Evolutionary conservation across 106 monocot species (phyloP), one percentile per base, ranked within the genome.

Genomic region (Triglochin maritima): DNA sequence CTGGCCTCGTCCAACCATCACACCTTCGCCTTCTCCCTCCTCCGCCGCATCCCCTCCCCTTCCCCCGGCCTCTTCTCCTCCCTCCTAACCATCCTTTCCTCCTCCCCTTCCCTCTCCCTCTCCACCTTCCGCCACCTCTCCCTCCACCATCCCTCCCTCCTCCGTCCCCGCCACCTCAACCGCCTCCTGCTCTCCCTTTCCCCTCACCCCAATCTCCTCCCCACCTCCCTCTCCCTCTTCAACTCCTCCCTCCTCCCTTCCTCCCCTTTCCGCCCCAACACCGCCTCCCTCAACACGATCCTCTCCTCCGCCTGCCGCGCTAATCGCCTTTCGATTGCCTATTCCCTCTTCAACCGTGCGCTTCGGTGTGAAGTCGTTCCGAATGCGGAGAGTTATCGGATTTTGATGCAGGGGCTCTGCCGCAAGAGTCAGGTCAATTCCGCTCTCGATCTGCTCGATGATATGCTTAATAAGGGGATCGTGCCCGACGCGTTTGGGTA

Each of bases 381-480:
- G 4, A 79, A 98, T 57, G 64, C 65, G 42, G 62, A 78, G 17
- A 71, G 92, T 7, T 89, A 92, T 79, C 81, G 82, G 58, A 51
- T 81, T 62, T 75, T 98, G 46, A 77, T 79, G 68, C 96, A 86
- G 67, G 85, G 72, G 4, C 73, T 98, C 47, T 98, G 91, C 82
- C 79, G 88, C 17, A 75, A 60, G 49, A 80, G 83, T 59, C 96
- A 98, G 78, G 79, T 92, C 43, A 48, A 42, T 15, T 60, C 88
- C 49, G 98, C 98, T 8, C 52, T 73, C 49, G 49, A 58, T 49
- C 80, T 98, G n/a, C 79, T 98, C 57, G 84, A 91, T 17, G 98
- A 98, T 44, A 98, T 98, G 98, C 78, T 81, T 58, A 86, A 98
- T 75, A 79, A 76, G 52, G 98, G 98, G 42, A 59, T 73, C 46